Percentiles rank a stretch among this genome's conserved stretches.
Conservation (phyloP, 164 flowering plant genomes). For the Kalanchoe fedtschenkoi region DNA sequence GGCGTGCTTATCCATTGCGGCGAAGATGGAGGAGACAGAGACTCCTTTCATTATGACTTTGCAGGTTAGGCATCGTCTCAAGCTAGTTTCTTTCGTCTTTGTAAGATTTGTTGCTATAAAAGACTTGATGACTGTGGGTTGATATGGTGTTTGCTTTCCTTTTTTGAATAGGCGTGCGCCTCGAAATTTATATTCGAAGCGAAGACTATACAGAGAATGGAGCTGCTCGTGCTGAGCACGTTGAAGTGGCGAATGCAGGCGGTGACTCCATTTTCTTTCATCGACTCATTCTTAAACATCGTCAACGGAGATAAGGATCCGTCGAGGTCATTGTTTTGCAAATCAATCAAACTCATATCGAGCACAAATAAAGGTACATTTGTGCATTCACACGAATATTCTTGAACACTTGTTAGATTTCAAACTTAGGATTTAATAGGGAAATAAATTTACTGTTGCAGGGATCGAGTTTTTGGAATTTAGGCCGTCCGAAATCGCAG, state of each 20-base stretch:
- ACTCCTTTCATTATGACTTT: conserved; percentile 59
- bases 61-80: conserved; percentile 37
- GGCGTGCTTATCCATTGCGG: conserved; percentile 76
- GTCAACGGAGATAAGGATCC: conserved; percentile 26
- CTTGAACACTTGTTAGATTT: not conserved
- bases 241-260: conserved; percentile 81
- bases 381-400: not conserved
- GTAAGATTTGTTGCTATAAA: not conserved
- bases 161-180: conserved; percentile 33
- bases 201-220: conserved; percentile 76
- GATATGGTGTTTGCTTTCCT: not conserved
- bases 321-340: conserved; percentile 15
- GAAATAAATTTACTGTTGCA: conserved; percentile 29
- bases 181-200: conserved; percentile 64
- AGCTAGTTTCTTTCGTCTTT: not conserved
- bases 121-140: not conserved
- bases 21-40: conserved; percentile 78
- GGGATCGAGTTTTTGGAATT: conserved; percentile 61
- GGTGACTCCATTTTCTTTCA: conserved; percentile 61
- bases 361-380: conserved; percentile 36
- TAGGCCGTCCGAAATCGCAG: conserved; percentile 71
- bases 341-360: conserved; percentile 34
- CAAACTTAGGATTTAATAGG: conserved; percentile 9
- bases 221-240: conserved; percentile 71
- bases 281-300: conserved; percentile 50